Percentiles rank a stretch among this genome's conserved stretches.
Evolutionary conservation across 1,284 basidiomycete species (phyloP).

Genomic region (Heliocybe sulcata): DNA sequence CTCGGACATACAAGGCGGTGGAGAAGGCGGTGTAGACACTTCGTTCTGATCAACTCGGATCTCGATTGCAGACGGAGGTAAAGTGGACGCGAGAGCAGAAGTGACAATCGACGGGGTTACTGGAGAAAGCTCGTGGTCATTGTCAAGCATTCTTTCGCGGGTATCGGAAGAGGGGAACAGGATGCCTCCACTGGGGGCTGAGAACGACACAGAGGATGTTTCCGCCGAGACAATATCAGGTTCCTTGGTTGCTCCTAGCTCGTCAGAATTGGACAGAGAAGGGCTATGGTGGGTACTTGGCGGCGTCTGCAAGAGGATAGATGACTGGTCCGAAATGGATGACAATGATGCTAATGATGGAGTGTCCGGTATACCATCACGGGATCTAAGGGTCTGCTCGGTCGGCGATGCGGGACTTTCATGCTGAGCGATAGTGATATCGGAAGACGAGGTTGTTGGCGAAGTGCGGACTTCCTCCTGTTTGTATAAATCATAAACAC

Average conservation of each 20-base stretch:
- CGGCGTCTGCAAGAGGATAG: background rate
- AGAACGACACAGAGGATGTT: background rate
- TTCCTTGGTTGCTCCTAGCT: background rate
- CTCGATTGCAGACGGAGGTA: background rate
- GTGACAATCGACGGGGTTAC: background rate
- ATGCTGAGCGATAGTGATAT: background rate
- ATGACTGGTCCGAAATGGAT: background rate
- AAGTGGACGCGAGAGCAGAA: background rate
- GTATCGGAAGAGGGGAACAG: background rate
- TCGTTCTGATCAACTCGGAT: background rate
- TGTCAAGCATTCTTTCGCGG: background rate
- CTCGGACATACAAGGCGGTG: conserved; percentile 7
- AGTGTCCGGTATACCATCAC: background rate
- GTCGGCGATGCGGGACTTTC: background rate
- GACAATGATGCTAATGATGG: background rate
- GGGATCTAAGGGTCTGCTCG: background rate
- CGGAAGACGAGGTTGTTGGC: background rate
- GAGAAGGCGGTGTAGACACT: background rate
- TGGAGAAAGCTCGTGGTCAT: background rate
- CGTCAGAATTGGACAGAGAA: background rate
- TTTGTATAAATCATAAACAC: background rate
- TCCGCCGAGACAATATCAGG: background rate
- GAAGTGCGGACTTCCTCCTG: background rate
- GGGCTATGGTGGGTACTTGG: background rate
- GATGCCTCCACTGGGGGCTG: background rate